Evolutionary conservation across 192 early-diverging fungal genomes (phyloP), one percentile per base, ranked within the genome.

Genomic region (Endogone sp.): DNA sequence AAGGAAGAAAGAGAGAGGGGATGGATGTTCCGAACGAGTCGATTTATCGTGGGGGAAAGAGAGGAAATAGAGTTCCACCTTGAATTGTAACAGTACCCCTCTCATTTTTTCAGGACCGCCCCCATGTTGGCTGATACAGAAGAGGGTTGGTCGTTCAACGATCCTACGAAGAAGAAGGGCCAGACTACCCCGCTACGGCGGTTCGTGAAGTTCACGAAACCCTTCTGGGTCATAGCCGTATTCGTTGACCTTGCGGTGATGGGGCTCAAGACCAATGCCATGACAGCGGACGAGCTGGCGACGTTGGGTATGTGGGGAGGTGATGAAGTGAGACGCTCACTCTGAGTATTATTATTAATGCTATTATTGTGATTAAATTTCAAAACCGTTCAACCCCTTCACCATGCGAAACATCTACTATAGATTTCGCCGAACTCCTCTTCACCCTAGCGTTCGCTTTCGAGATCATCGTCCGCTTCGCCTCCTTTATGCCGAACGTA

Each of bases 201-300:
- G 26, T 63, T 76, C 26, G 71, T 82, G 25, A 64, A 71, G 20
- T 56, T 60, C 11, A 63, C 61, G 16, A 49, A 70, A 20, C 75
- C 75, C 29, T 29, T 85, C 4, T 85, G 82, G 82, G 66, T 85
- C 1, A 0, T 76, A 9, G 64, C 76, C 2, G 76, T 87, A 20
- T 67, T 81, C n/a, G 78, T 60, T 3, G 84, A 87, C 54, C 69
- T 87, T 24, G 67, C 85, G 16, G 72, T 83, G 24, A 82, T 84
- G 74, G 79, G 74, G n/a, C 37, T 75, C 27, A 81, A 80, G 56
- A 70, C 63, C 37, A 73, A 78, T 26, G 60, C 58, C 49, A 73
- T 79, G 31, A 56, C 74, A 9, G 24, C 56, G 1, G 62, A 69
- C 1, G 62, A 29, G 28, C 20, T 82, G 11, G 31, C 25, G 21